These are phyloP conservation scores for Lepidium africanum DNA, from an alignment of 345 rosid species.

Conservation along the genomic window DNA sequence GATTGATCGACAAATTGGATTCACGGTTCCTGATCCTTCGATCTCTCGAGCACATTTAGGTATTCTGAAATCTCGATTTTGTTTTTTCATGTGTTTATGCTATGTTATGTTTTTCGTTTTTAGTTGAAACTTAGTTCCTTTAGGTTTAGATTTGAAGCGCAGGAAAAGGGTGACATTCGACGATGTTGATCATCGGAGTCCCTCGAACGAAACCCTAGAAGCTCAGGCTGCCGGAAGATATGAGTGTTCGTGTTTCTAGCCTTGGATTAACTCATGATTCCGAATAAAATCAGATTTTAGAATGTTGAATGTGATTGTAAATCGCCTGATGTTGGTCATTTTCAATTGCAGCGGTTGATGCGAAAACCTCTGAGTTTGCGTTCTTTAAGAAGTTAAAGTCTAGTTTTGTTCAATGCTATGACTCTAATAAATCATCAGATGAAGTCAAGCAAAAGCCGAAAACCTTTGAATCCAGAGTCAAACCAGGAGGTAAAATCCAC, in stretches of 20 bases:
- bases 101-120: background rate
- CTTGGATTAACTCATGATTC: background rate
- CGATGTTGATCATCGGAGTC: constrained; percentile 14
- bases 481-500: constrained; percentile 31
- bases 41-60: constrained; percentile 17
- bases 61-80: background rate
- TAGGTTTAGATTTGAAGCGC: constrained; percentile 29
- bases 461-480: constrained; percentile 10
- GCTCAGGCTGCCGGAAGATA: background rate
- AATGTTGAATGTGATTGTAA: background rate
- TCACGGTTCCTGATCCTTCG: constrained; percentile 2
- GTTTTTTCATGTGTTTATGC: background rate
- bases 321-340: background rate
- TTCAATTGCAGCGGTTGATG: constrained; percentile 39
- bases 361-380: constrained; percentile 76
- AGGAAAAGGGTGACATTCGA: constrained; percentile 33
- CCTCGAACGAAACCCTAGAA: constrained; percentile 10
- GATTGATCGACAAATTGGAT: background rate
- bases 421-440: constrained; percentile 1
- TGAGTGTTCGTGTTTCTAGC: background rate
- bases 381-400: constrained; percentile 64
- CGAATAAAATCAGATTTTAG: background rate
- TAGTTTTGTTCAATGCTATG: constrained; percentile 19
- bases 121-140: background rate
- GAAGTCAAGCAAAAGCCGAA: constrained; percentile 9